Base-by-base conservation (phyloP, 345 rosid species). In the Salix koriyanagi region DNA sequence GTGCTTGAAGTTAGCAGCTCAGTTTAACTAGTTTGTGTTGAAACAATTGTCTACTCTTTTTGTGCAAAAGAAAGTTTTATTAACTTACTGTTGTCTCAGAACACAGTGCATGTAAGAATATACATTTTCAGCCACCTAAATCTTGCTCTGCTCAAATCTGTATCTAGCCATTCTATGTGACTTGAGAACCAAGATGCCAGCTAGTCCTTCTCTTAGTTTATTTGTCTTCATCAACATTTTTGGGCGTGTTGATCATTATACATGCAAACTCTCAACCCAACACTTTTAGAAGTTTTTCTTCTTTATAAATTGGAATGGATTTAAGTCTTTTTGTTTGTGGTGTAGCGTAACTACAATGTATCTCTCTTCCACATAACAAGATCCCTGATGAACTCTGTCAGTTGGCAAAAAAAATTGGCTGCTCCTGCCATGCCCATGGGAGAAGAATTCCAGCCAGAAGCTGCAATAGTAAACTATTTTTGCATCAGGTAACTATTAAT, bases 381-480 rank as follows among this genome's bases (percentile, higher is more conserved):
- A 96, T 96, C 26, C 99, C 99, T n/a, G 88, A 83, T 75, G 86
- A 79, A 37, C 97, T 96, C 6, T 82, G 89, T 86, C 89, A 82
- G 76, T 87, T 96, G 74, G 92, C 97, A 65, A 92, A 84, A 86
- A 86, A 87, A 60, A 71, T 80, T 91, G 79, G 96, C 99, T 6
- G 79, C 88, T 76, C 87, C 94, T 71, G 96, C 98, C 68, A 90
- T 91, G 94, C 90, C 91, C 41, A 19, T 6, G 5, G 89, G 96
- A 65, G 96, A 91, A 84, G 92, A 92, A 77, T 96, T 96, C 62
- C 84, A 50, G 77, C 97, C 98, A 7, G 97, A 96, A 86, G 99
- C 85, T 81, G 97, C 97, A 2, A 96, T 93, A 62, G 94, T 95
- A 52, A 95, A 95, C 83, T 95, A 93, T 78, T 95, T 95, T 93